Evolutionary conservation across 2,329 filamentous ascomycete genomes (phyloP), one percentile per base, ranked within the genome.

Genomic region (Apiospora arundinis): DNA sequence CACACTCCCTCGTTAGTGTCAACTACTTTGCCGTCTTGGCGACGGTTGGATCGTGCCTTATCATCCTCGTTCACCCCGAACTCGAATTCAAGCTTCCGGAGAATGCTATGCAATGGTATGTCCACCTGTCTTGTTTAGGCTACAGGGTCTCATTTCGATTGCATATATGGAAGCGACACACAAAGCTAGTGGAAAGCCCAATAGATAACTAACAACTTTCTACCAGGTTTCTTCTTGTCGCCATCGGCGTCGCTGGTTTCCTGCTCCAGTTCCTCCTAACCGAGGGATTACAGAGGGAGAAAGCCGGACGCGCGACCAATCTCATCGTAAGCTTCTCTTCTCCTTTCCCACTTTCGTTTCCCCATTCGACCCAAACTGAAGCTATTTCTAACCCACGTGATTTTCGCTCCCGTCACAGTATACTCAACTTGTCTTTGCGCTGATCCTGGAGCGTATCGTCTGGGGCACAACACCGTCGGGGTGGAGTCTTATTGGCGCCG

Each of bases 211-310:
- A 16, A 70, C 67, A 23, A 16, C 52, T 69, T 25, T 49, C 32
- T 40, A 21, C 60, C 88, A 82, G 81, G 67, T 82, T 89, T 56
- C 80, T 95, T 18, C 74, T 91, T 0, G 88, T 90, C 44, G 83
- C 82, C 0, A 84, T 96, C 12, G 92, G 92, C 0, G 77, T 91
- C 0, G 92, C 91, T 45, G 93, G 93, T 0, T 95, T 95, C 76
- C 77, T 92, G n/a, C 89, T 95, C 82, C 93, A 95, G 84, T 92
- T 93, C 70, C 85, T 95, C 8, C 83, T 95, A 0, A 94, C 93
- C 0, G 90, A 91, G 11, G 93, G 92, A 0, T 80, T 96, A 45
- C 83, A 92, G 70, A 89, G 93, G 74, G 92, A 93, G 73, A 93
- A 92, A 69, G 80, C 78, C 9, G 79, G 81, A 4, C 77, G 80